A percentile compares a stretch with the other conserved stretches of the same genome.
phyloP scores from a whole-genome alignment of 768 basidiomycete genomes.

The Tylopilus intermedius region DNA sequence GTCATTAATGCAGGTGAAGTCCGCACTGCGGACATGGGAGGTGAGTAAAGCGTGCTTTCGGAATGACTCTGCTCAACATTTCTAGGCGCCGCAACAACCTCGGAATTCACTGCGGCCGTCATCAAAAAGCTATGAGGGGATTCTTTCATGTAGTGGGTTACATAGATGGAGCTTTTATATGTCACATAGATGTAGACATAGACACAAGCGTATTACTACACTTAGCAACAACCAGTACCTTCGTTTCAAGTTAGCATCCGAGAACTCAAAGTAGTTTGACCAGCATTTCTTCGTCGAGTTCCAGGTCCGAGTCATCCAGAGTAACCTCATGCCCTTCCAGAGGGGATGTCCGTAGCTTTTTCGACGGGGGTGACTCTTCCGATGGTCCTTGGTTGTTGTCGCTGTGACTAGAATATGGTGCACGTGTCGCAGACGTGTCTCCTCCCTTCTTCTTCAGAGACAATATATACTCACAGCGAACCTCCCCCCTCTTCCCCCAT shows the following conservation, averaged over 20 bases:
- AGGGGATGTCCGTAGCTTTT: slow-evolving; percentile 38
- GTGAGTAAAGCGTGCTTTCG: slow-evolving; percentile 41
- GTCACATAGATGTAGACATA: slow-evolving; percentile 26
- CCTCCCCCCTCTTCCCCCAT: slow-evolving; percentile 81
- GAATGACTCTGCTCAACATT: slow-evolving; percentile 8
- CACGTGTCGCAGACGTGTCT: slow-evolving; percentile 12
- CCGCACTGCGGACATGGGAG: slow-evolving; percentile 93
- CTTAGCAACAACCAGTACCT: slow-evolving; percentile 6
- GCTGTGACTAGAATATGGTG: neutral
- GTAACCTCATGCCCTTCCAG: slow-evolving; percentile 51
- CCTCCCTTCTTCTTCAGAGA: slow-evolving; percentile 40
- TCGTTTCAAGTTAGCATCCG: slow-evolving; percentile 10
- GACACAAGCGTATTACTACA: slow-evolving; percentile 15
- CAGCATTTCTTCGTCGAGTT: slow-evolving; percentile 44
- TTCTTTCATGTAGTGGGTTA: neutral
- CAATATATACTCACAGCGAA: slow-evolving; percentile 68
- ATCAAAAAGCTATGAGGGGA: slow-evolving; percentile 65
- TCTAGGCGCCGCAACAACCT: slow-evolving; percentile 81
- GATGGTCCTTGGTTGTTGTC: slow-evolving; percentile 2
- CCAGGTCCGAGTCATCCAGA: slow-evolving; percentile 40
- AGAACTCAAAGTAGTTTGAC: slow-evolving; percentile 9
- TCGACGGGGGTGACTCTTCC: slow-evolving; percentile 30
- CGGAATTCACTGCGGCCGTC: slow-evolving; percentile 90
- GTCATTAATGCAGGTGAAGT: slow-evolving; percentile 86
- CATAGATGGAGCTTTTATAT: slow-evolving; percentile 4